A percentile compares a stretch with the other conserved stretches of the same genome.
Evolutionary conservation across 495 filamentous ascomycete species (phyloP).

Genomic region (Letharia lupina): DNA sequence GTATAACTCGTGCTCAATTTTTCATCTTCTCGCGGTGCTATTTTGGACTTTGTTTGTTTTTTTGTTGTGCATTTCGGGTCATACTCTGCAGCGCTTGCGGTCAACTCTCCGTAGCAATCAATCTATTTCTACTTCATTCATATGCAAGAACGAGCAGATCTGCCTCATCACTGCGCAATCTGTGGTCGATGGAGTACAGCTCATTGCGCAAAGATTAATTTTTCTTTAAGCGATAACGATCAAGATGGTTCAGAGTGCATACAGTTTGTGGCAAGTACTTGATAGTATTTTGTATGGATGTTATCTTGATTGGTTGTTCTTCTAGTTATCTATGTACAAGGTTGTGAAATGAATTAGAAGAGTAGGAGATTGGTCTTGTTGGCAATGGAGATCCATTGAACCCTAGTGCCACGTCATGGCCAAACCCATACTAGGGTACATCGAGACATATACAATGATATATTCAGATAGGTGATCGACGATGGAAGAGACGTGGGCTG

Average conservation of each 20-base stretch:
- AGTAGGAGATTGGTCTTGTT: background rate
- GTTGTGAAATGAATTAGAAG: background rate
- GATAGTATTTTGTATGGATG: background rate
- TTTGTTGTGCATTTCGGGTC: background rate
- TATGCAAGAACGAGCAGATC: background rate
- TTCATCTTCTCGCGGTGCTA: background rate
- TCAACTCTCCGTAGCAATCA: background rate
- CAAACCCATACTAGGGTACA: background rate
- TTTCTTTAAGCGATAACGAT: background rate
- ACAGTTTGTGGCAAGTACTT: background rate
- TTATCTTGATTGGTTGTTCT: background rate
- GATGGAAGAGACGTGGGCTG: background rate
- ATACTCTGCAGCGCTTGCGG: background rate
- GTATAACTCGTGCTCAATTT: background rate
- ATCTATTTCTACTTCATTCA: background rate
- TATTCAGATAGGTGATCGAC: background rate
- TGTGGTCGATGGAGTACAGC: background rate
- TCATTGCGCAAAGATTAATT: background rate
- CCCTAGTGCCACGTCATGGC: background rate
- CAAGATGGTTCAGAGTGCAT: background rate
- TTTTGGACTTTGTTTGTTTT: background rate
- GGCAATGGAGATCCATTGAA: background rate
- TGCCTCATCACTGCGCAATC: background rate
- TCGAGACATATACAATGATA: background rate
- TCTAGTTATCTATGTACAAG: slow-evolving; percentile 1